Conservation (phyloP, 805 yeast genomes). For the Lipomyces yamanashiensis region DNA sequence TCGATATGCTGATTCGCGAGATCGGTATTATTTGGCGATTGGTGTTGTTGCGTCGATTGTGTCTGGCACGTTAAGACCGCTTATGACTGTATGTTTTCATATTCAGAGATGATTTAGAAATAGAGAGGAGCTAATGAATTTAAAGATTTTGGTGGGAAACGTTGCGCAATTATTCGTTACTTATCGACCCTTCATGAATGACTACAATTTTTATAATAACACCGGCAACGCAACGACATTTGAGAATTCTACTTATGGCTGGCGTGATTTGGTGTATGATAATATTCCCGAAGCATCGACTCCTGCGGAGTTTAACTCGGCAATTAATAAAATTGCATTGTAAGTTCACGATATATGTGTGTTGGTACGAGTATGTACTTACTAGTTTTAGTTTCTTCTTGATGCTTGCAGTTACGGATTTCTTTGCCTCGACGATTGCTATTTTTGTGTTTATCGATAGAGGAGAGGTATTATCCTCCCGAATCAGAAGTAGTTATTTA, state of each 20-base stretch:
- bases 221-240: not conserved
- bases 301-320: slow-evolving; percentile 43
- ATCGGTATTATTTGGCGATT: slow-evolving; percentile 23
- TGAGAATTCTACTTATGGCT: slow-evolving; percentile 5
- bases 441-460: slow-evolving; percentile 46
- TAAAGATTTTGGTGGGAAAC: slow-evolving; percentile 46
- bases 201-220: not conserved
- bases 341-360: not conserved
- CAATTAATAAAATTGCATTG: slow-evolving; percentile 46
- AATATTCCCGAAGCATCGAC: slow-evolving; percentile 27
- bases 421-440: slow-evolving; percentile 36
- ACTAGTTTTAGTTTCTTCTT: slow-evolving; percentile 10
- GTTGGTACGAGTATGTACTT: too few species aligned
- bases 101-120: slow-evolving; percentile 43
- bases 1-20: slow-evolving; percentile 45
- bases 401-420: slow-evolving; percentile 20
- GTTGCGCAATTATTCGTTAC: slow-evolving; percentile 28
- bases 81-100: slow-evolving; percentile 37
- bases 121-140: not conserved
- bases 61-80: slow-evolving; percentile 49
- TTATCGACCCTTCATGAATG: slow-evolving; percentile 11
- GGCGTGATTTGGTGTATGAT: slow-evolving; percentile 7
- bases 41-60: slow-evolving; percentile 41
- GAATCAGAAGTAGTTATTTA: slow-evolving; percentile 48
- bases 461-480: slow-evolving; percentile 50